Percentiles rank a stretch among this genome's conserved stretches.
Conservation (phyloP, 805 yeast genomes). For the Jamesozyma rosinii region DNA sequence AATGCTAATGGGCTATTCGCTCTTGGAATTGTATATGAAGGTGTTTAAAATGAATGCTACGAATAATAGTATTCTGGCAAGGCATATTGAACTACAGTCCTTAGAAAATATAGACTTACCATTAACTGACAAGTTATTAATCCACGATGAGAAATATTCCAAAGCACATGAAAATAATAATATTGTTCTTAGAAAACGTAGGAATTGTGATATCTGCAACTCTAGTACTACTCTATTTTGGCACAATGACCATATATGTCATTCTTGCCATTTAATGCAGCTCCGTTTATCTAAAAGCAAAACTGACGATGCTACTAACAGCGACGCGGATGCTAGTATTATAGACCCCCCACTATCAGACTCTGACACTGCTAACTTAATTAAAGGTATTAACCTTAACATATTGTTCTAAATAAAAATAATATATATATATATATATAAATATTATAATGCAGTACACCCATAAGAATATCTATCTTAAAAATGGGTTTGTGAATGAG, state of each 20-base stretch:
- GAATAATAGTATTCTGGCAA: constrained; percentile 4
- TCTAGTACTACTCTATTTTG: constrained; percentile 13
- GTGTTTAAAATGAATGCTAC: constrained; percentile 5
- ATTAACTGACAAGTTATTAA: not conserved
- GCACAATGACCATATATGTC: constrained; percentile 15
- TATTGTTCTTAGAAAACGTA: not conserved
- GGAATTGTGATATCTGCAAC: constrained; percentile 13
- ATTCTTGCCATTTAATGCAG: constrained; percentile 11
- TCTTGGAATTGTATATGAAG: constrained; percentile 9
- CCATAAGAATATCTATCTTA: not conserved
- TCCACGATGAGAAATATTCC: not conserved
- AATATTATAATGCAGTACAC: not conserved
- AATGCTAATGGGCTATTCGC: not conserved
- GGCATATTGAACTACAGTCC: constrained; percentile 9
- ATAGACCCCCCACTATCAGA: not conserved
- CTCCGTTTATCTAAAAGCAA: not conserved
- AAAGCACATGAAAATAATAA: not conserved
- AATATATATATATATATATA: not conserved
- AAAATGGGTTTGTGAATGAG: too few species aligned
- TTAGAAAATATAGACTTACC: not conserved
- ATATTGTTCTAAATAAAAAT: not conserved
- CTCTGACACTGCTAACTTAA: not conserved
- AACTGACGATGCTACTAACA: not conserved
- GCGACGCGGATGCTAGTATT: not conserved
- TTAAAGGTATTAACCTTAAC: not conserved